These are phyloP conservation scores for Baorangia bicolor DNA, from an alignment of 768 basidiomycete species.

Conservation along the genomic window DNA sequence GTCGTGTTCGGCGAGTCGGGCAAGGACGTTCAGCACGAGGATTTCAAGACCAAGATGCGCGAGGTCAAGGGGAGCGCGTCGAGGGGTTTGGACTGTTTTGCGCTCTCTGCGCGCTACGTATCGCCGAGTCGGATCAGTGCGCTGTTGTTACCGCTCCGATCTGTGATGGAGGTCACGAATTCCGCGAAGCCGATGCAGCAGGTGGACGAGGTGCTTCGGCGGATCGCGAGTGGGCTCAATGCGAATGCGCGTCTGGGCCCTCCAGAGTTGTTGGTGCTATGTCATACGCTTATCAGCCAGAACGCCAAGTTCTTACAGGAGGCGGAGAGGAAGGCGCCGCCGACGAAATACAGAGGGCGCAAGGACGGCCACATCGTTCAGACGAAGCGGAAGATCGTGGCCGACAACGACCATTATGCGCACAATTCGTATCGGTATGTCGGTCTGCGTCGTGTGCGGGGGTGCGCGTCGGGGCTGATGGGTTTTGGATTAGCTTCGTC, in stretches of 20 bases:
- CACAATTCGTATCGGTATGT: constrained; percentile 85
- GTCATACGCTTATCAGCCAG: constrained; percentile 87
- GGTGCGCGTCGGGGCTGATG: not conserved
- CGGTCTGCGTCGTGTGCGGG: not conserved
- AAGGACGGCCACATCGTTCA: constrained; percentile 72
- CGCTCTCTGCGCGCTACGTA: constrained; percentile 73
- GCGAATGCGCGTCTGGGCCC: constrained; percentile 72
- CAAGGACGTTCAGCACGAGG: constrained; percentile 83
- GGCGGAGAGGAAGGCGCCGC: constrained; percentile 38
- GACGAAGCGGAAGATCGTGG: constrained; percentile 60
- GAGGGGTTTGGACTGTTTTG: constrained; percentile 85
- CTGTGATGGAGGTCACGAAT: constrained; percentile 84
- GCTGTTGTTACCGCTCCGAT: constrained; percentile 74
- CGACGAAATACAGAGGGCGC: constrained; percentile 24
- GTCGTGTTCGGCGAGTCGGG: constrained; percentile 95
- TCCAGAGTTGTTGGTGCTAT: constrained; percentile 72
- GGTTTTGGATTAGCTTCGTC: constrained; percentile 59
- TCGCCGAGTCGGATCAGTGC: constrained; percentile 74
- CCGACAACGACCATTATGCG: constrained; percentile 66
- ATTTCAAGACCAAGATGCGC: constrained; percentile 92
- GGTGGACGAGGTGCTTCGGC: constrained; percentile 85
- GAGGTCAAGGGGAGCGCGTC: constrained; percentile 84
- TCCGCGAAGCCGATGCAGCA: constrained; percentile 75
- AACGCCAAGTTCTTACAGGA: constrained; percentile 85
- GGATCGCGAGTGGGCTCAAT: constrained; percentile 82